These are phyloP conservation scores for Lophiotrema nucula DNA, from an alignment of 495 filamentous ascomycete species.

Conservation along the genomic window DNA sequence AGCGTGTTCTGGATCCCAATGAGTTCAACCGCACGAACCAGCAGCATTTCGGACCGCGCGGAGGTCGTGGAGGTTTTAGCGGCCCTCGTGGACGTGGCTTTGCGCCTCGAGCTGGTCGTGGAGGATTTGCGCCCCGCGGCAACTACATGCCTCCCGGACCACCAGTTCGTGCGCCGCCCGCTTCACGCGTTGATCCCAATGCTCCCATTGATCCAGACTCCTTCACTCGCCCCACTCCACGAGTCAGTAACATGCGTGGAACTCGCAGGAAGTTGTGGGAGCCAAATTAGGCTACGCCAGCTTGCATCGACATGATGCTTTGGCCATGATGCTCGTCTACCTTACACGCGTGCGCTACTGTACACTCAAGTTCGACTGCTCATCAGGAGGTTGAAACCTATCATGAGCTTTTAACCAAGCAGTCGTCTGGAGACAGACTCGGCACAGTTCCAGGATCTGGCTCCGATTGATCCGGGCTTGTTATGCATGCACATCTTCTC, in stretches of 20 bases:
- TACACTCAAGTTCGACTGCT: too few relatives aligned
- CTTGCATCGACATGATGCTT: not conserved
- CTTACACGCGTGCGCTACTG: not conserved
- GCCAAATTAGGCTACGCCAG: slow-evolving; percentile 21
- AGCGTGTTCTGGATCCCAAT: slow-evolving; percentile 41
- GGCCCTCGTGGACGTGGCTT: slow-evolving; percentile 19
- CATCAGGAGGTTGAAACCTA: too few relatives aligned
- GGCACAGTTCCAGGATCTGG: not conserved
- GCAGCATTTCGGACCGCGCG: slow-evolving; percentile 2
- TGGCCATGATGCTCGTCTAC: not conserved
- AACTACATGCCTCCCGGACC: slow-evolving; percentile 22
- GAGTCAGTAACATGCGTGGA: slow-evolving; percentile 20
- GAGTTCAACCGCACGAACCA: slow-evolving; percentile 37
- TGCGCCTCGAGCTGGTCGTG: slow-evolving; percentile 19
- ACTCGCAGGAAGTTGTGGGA: slow-evolving; percentile 33
- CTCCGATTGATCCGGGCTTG: not conserved
- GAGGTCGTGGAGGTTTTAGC: slow-evolving; percentile 17
- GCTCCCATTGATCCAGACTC: slow-evolving; percentile 58
- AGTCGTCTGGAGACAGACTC: not conserved
- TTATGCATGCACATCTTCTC: not conserved
- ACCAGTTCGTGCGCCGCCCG: slow-evolving; percentile 17
- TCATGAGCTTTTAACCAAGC: too few relatives aligned
- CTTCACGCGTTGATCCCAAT: slow-evolving; percentile 42
- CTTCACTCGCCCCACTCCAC: slow-evolving; percentile 46
- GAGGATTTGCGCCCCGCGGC: slow-evolving; percentile 23